Conservation (phyloP, 176 grass and related monocot genomes). For the Tillandsia fasciculata region DNA sequence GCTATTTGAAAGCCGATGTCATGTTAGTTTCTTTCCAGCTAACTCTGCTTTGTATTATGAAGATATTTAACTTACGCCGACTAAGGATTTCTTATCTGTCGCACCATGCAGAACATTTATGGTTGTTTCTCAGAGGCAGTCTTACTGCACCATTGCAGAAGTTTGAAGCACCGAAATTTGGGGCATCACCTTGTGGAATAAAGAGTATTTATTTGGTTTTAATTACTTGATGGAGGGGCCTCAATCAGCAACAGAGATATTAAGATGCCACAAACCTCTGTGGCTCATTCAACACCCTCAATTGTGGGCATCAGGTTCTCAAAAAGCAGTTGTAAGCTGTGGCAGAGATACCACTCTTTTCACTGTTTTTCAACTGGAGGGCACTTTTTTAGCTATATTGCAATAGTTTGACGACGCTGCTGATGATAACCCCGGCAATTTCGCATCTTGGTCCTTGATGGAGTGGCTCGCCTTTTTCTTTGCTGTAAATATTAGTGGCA, state of each 20-base stretch:
- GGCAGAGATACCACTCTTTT: no score
- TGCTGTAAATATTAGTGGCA: background rate
- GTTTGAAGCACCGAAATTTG: background rate
- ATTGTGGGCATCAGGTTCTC: background rate
- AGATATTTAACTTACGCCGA: conserved; percentile 6
- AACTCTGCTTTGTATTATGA: background rate
- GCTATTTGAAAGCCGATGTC: conserved; percentile 5
- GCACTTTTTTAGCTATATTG: background rate
- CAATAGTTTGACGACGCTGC: background rate
- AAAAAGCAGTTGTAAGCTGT: no score
- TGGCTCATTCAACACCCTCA: background rate
- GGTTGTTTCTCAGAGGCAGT: conserved; percentile 12
- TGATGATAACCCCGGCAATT: background rate
- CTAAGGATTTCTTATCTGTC: conserved; percentile 11
- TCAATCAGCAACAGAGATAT: background rate
- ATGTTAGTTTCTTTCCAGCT: conserved; percentile 27
- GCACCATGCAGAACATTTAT: conserved; percentile 16
- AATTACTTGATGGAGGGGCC: background rate
- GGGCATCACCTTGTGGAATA: background rate
- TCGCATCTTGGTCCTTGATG: background rate
- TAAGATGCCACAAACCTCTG: background rate
- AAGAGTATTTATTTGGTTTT: conserved; percentile 1
- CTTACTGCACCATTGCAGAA: background rate
- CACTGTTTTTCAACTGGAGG: background rate
- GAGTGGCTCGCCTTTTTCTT: background rate